Evolutionary conservation across 257 asterid species (phyloP), one percentile per base, ranked within the genome.

Genomic region (Capsicum baccatum): DNA sequence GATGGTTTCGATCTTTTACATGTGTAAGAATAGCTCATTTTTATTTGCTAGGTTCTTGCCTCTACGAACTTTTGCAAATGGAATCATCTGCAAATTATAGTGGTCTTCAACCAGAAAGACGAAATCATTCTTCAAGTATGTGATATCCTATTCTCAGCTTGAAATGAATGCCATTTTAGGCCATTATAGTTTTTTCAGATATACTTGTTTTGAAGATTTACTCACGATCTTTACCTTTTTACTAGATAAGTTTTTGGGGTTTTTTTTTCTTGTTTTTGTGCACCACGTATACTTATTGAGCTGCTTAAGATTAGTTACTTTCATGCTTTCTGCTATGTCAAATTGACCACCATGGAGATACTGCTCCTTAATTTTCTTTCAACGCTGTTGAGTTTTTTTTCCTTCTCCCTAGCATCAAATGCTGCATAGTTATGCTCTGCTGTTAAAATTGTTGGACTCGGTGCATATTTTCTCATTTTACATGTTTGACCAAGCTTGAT

Each of bases 21-120:
- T 26, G 54, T 57, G 56, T 69, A 81, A 62, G 52, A 19, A 48
- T 50, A 59, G 42, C 54, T 82, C 33, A 10, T 52, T 48, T 54
- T 67, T 19, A 50, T 64, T 35, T 82, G 21, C 39, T 47, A 82
- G 85, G 85, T 71, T 82, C 80, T 60, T 83, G 85, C 69, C 85
- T 83, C 57, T 83, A 83, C 47, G 85, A 83, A n/a, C 86, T 88
- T 85, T 54, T 88, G 69, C 91, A 64, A 59, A 82, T 86, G 89
- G 91, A 88, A 59, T 70, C 88, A 16, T 84, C 91, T 48, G 17
- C 82, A 68, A 82, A 55, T 44, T 69, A 37, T 66, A 83, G 71
- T 56, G 70, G 63, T 47, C 81, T 15, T 79, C 76, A 73, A 55
- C 68, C 58, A 67, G 84, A 86, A 62, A 56, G 73, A 79, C 79